Base-by-base conservation (phyloP, 1,284 basidiomycete genomes). In the Puccinia brachypodii region DNA sequence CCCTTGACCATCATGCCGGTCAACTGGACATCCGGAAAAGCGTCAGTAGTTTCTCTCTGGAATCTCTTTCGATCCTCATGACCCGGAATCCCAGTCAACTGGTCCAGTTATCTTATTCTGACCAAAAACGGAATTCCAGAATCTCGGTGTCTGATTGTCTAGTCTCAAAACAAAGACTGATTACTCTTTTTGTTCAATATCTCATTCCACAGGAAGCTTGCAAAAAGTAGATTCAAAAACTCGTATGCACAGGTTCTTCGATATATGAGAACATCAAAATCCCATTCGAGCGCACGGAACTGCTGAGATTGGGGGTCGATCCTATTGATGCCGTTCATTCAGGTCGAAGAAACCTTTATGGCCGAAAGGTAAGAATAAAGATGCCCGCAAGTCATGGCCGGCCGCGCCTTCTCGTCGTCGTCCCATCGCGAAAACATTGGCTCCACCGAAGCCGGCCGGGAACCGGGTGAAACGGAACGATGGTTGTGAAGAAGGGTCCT, bases 21-120 rank as follows among this genome's bases (percentile, higher is more conserved):
- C 38, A 68, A 68, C 64, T 68, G 64, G 64, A 68, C 64, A 68
- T 68, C 64, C 28, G 64, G 64, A 28, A 68, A 68, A 44, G 64
- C 64, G 64, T 68, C n/a, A 68, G 64, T 44, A 11, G 13, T 44
- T 42, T 25, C 3, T 4, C 8, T 25, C 19, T 4, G 8, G 28
- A 7, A 4, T 11, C 7, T 56, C 13, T 56, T 25, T 56, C 53
- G 3, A 56, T n/a, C 11, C 28, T 22, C n/a, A 56, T 19, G 28
- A 25, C 19, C 19, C 9, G 11, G n/a, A 56, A n/a, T n/a, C n/a
- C n/a, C n/a, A n/a, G n/a, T n/a, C n/a, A n/a, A n/a, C n/a, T n/a
- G n/a, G n/a, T n/a, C n/a, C n/a, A n/a, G n/a, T n/a, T n/a, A n/a
- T n/a, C n/a, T n/a, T n/a, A n/a, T n/a, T n/a, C n/a, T n/a, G n/a